Percentiles rank a stretch among this genome's conserved stretches.
These are phyloP conservation scores for Termitomyces sp. DNA, from an alignment of 768 basidiomycete genomes.

Conservation along the genomic window DNA sequence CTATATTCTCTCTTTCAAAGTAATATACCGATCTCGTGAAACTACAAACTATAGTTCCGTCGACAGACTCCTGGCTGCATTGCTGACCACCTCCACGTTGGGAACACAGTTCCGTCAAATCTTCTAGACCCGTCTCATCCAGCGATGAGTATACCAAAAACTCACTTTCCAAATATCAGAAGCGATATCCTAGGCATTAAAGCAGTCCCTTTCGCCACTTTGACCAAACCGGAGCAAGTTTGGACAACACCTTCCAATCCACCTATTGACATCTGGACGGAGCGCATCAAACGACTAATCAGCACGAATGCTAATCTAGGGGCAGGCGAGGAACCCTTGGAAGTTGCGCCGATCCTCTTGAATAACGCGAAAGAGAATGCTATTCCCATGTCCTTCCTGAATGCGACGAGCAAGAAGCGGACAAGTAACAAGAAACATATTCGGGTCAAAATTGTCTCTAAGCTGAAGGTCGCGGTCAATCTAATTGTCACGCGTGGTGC, in stretches of 20 bases:
- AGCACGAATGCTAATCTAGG: constrained; percentile 1
- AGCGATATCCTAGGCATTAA: constrained; percentile 17
- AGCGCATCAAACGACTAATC: constrained; percentile 10
- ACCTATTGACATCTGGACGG: constrained; percentile 16
- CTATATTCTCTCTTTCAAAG: not conserved
- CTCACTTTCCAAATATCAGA: constrained; percentile 12
- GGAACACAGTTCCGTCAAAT: not conserved
- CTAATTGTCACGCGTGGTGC: constrained; percentile 38
- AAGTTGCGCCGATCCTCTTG: constrained; percentile 13
- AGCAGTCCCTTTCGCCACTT: constrained; percentile 26
- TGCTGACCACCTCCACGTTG: constrained; percentile 10
- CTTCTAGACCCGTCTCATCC: constrained; percentile 27
- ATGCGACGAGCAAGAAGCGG: constrained; percentile 28
- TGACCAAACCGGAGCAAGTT: constrained; percentile 15
- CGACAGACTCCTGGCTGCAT: constrained; percentile 35
- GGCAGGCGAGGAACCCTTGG: not conserved
- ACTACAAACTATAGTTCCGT: constrained; percentile 27
- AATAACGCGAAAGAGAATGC: constrained; percentile 18
- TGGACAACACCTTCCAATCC: constrained; percentile 19
- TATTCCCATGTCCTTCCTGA: constrained; percentile 33
- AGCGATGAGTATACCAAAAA: constrained; percentile 1
- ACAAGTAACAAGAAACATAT: constrained; percentile 26
- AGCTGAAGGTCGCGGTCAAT: constrained; percentile 33
- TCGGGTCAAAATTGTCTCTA: constrained; percentile 24
- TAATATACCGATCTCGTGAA: not conserved